phyloP scores from a whole-genome alignment of 768 basidiomycete genomes.

The Favolaschia claudopus region DNA sequence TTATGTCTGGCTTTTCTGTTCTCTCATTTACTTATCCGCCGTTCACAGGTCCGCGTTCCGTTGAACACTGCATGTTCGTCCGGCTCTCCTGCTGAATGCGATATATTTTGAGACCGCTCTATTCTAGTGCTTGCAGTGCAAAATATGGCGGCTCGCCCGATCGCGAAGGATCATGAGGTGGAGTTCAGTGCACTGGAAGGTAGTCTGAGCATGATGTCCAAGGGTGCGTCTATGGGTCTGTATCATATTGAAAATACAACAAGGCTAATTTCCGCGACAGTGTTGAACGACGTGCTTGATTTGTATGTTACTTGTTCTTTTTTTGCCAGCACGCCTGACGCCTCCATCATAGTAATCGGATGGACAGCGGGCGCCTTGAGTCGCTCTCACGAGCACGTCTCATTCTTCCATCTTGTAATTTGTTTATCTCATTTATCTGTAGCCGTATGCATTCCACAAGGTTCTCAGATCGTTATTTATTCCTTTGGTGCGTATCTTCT shows the following conservation, averaged over 20 bases:
- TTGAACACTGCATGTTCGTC: conserved; percentile 64
- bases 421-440: conserved; percentile 6
- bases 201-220: conserved; percentile 76
- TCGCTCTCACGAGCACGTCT: conserved; percentile 48
- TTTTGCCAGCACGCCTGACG: neutral
- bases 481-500: conserved; percentile 43
- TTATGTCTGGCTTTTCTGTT: neutral
- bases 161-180: conserved; percentile 67
- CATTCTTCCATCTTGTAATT: neutral
- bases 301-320: conserved; percentile 44
- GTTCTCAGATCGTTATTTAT: conserved; percentile 67
- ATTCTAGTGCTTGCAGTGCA: conserved; percentile 69
- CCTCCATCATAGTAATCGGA: conserved; percentile 55
- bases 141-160: conserved; percentile 72
- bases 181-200: conserved; percentile 79
- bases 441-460: conserved; percentile 69
- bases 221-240: conserved; percentile 60
- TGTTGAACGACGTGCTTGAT: conserved; percentile 70
- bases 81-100: neutral
- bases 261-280: conserved; percentile 43
- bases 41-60: conserved; percentile 63
- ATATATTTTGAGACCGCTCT: neutral
- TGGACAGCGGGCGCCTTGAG: conserved; percentile 77
- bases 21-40: neutral
- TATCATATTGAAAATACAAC: too few relatives aligned